phyloP scores from a whole-genome alignment of 1,284 basidiomycete species.

The Limonomyces culmigenus region DNA sequence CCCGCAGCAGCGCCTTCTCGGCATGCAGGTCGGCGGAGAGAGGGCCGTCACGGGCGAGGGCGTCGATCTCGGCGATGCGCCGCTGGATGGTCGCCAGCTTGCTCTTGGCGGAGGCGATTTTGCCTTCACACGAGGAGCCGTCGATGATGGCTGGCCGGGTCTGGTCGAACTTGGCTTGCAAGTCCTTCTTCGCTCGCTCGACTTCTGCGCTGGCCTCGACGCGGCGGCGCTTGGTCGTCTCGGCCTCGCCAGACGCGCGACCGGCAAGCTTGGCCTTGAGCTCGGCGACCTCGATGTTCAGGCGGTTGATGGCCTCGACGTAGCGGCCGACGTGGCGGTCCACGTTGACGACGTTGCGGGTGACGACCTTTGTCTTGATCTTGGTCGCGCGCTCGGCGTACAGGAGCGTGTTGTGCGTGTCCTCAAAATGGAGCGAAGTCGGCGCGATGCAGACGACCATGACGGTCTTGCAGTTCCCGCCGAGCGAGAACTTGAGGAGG shows the following conservation, averaged over 20 bases:
- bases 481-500: conserved; percentile 88
- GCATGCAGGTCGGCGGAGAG: conserved; percentile 48
- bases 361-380: conserved; percentile 89
- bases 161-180: conserved; percentile 52
- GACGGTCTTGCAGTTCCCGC: conserved; percentile 95
- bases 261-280: conserved; percentile 74
- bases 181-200: conserved; percentile 50
- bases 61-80: conserved; percentile 52
- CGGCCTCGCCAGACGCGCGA: conserved; percentile 43
- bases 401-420: conserved; percentile 91
- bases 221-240: conserved; percentile 44
- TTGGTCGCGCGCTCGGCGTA: conserved; percentile 94
- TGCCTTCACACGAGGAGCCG: conserved; percentile 63
- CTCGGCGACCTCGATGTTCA: conserved; percentile 71
- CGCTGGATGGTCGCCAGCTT: conserved; percentile 49
- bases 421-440: conserved; percentile 87
- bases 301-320: conserved; percentile 82
- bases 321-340: conserved; percentile 88
- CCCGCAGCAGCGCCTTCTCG: conserved; percentile 55
- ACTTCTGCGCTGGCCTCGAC: conserved; percentile 53
- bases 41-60: conserved; percentile 19
- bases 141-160: conserved; percentile 54
- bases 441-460: conserved; percentile 97
- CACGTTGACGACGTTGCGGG: conserved; percentile 85
- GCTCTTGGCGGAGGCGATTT: conserved; percentile 58